Conservation (phyloP, 495 filamentous ascomycete species). For the Chlorociboria aeruginascens region DNA sequence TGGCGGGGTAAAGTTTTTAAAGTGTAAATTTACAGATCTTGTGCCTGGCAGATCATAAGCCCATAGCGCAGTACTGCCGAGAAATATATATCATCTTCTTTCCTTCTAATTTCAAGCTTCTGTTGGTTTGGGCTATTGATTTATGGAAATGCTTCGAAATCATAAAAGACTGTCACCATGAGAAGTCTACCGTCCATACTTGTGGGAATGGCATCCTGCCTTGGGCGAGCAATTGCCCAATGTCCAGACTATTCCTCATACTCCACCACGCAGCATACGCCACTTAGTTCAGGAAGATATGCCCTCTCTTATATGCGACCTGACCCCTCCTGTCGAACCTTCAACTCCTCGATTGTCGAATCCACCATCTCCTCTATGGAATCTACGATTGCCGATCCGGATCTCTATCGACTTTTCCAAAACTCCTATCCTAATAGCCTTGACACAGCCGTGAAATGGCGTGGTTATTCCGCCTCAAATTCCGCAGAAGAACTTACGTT, state of each 20-base stretch:
- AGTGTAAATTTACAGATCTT: no score
- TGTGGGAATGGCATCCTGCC: no score
- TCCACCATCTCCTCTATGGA: constrained; percentile 35
- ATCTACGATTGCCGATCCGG: constrained; percentile 44
- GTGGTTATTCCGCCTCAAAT: constrained; percentile 34
- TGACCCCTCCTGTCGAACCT: constrained; percentile 44
- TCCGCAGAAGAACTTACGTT: constrained; percentile 33
- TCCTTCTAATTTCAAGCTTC: no score
- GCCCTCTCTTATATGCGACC: constrained; percentile 46
- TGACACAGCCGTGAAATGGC: constrained; percentile 57
- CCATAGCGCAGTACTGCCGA: no score
- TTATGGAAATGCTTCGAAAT: no score
- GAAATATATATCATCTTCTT: no score
- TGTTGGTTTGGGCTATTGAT: no score
- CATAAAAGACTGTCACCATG: no score
- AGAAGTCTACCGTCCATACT: no score
- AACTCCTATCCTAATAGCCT: constrained; percentile 57
- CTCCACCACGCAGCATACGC: constrained; percentile 30
- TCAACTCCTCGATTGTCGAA: constrained; percentile 44
- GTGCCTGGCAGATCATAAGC: no score
- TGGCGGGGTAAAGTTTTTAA: no score
- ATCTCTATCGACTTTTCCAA: constrained; percentile 51
- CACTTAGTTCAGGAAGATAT: constrained; percentile 31
- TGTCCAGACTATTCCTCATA: constrained; percentile 45
- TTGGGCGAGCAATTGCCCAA: constrained; percentile 7